Percentiles rank a stretch among this genome's conserved stretches.
Evolutionary conservation across 495 filamentous ascomycete species (phyloP).

Genomic region (Parachaetomium inaequale): DNA sequence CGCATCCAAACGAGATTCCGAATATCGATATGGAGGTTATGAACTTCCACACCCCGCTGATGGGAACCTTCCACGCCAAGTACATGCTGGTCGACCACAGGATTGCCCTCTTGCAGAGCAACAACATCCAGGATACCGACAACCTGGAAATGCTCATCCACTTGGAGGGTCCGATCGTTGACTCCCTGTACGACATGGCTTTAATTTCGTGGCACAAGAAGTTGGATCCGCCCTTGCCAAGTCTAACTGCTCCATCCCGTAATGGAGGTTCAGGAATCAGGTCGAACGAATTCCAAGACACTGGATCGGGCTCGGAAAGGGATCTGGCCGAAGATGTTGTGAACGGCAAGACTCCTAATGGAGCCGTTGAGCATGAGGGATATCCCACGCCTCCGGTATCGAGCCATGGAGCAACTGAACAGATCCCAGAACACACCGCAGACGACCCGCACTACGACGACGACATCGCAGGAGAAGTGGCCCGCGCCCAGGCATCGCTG

Average conservation of each 20-base stretch:
- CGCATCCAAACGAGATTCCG: constrained; percentile 59
- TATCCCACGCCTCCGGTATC: no score
- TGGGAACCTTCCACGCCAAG: constrained; percentile 76
- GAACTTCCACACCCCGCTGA: constrained; percentile 66
- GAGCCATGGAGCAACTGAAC: constrained; percentile 19
- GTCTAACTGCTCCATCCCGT: constrained; percentile 49
- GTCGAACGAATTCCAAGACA: not conserved
- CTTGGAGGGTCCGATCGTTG: constrained; percentile 71
- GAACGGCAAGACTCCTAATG: no score
- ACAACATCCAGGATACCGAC: constrained; percentile 75
- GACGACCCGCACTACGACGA: constrained; percentile 61
- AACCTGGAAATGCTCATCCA: constrained; percentile 80
- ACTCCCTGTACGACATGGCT: constrained; percentile 68
- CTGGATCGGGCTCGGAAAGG: not conserved
- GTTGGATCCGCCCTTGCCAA: constrained; percentile 59
- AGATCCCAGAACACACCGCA: constrained; percentile 53
- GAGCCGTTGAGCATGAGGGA: no score
- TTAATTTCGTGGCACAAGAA: constrained; percentile 67
- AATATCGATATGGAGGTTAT: constrained; percentile 69
- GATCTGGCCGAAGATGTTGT: not conserved
- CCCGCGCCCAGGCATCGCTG: constrained; percentile 54
- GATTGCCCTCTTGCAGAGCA: constrained; percentile 65
- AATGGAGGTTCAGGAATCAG: not conserved
- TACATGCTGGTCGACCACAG: constrained; percentile 72
- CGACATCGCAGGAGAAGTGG: constrained; percentile 55